A percentile compares a stretch with the other conserved stretches of the same genome.
These are phyloP conservation scores for Chaetomium olivaceum DNA, from an alignment of 2,329 filamentous ascomycete genomes.

Conservation along the genomic window DNA sequence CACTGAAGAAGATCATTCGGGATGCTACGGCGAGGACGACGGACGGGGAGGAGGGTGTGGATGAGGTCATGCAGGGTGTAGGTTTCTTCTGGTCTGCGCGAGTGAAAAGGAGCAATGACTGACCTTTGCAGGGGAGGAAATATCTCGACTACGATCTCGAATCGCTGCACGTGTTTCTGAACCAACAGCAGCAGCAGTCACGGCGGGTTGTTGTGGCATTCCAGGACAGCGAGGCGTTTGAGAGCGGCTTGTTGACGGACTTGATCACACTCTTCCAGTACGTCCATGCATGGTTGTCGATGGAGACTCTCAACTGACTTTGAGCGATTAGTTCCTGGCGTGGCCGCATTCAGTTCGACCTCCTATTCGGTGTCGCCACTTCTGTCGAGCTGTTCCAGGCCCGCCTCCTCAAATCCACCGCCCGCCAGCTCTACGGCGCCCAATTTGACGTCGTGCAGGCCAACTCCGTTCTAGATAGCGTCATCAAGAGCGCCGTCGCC, in stretches of 20 bases:
- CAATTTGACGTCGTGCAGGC: slow-evolving; percentile 79
- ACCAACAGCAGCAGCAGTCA: slow-evolving; percentile 47
- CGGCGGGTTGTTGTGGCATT: slow-evolving; percentile 70
- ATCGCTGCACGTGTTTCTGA: slow-evolving; percentile 63
- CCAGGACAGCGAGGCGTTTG: slow-evolving; percentile 82
- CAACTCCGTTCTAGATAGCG: slow-evolving; percentile 68
- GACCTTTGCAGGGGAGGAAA: slow-evolving; percentile 53
- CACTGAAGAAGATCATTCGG: slow-evolving; percentile 71
- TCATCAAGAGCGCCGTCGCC: slow-evolving; percentile 67
- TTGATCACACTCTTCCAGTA: slow-evolving; percentile 69
- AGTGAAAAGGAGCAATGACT: neutral
- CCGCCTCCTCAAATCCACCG: slow-evolving; percentile 67
- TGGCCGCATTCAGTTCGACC: slow-evolving; percentile 72
- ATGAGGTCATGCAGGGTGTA: slow-evolving; percentile 51
- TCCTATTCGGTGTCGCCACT: slow-evolving; percentile 79
- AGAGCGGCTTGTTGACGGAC: slow-evolving; percentile 69
- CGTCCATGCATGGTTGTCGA: slow-evolving; percentile 30
- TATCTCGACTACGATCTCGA: slow-evolving; percentile 79
- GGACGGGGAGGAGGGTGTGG: slow-evolving; percentile 56
- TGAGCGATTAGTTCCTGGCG: slow-evolving; percentile 56
- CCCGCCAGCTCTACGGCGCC: slow-evolving; percentile 66
- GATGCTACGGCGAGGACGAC: slow-evolving; percentile 55
- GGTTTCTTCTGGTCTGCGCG: slow-evolving; percentile 28
- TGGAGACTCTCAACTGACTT: neutral
- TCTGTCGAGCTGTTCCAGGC: slow-evolving; percentile 79